These are phyloP conservation scores for Tanacetum coccineum DNA, from an alignment of 129 eudicot species.

Conservation along the genomic window DNA sequence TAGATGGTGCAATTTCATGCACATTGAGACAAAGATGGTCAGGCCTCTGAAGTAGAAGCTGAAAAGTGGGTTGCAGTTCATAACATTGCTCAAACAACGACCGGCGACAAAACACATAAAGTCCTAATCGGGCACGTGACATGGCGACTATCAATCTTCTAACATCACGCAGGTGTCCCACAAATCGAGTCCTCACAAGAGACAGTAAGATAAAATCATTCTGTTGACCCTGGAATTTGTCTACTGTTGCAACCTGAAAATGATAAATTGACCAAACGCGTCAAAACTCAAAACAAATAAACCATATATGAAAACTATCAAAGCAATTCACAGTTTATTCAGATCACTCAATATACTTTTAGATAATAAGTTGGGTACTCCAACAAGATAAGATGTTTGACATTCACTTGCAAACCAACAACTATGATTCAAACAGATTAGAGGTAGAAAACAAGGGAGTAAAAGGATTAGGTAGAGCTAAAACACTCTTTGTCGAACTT, in stretches of 20 bases:
- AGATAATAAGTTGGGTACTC: not conserved
- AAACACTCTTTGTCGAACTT: too few species aligned
- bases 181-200: too few species aligned
- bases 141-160: slow-evolving; percentile 95
- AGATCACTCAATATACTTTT: not conserved
- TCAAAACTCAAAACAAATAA: slow-evolving; percentile 1
- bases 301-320: not conserved
- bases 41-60: slow-evolving; percentile 75
- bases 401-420: not conserved
- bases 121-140: slow-evolving; percentile 98
- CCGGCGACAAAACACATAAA: slow-evolving; percentile 85
- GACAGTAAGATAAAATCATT: too few species aligned
- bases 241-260: too few species aligned
- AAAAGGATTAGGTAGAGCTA: not conserved
- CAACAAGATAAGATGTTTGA: not conserved
- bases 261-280: too few species aligned
- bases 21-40: slow-evolving; percentile 72
- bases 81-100: slow-evolving; percentile 92
- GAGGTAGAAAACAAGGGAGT: not conserved
- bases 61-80: too few species aligned
- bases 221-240: too few species aligned
- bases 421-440: too few species aligned
- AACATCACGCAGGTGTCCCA: slow-evolving; percentile 96
- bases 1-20: slow-evolving; percentile 49
- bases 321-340: not conserved